These are phyloP conservation scores for Sugiyamaella valdiviana DNA, from an alignment of 805 yeast genomes.

Conservation along the genomic window DNA sequence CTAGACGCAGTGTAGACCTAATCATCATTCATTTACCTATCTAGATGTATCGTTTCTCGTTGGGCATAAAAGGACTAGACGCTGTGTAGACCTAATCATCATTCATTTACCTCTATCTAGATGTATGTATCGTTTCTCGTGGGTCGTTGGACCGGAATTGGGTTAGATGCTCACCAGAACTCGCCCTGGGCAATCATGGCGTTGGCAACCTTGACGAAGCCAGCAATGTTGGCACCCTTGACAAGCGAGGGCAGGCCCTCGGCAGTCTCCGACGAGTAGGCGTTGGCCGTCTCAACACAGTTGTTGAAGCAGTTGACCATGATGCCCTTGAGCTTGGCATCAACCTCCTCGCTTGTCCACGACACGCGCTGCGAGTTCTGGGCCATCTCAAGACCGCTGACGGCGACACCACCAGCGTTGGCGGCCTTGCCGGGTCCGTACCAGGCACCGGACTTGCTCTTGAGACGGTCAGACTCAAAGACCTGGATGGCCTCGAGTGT, in stretches of 20 bases:
- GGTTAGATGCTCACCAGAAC: conserved; percentile 33
- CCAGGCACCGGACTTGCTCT: conserved; percentile 57
- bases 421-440: conserved; percentile 99
- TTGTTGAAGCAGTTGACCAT: conserved; percentile 90
- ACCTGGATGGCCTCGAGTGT: conserved; percentile 94
- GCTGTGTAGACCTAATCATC: neutral
- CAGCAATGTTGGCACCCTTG: conserved; percentile 98
- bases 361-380: conserved; percentile 92
- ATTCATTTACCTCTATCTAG: neutral
- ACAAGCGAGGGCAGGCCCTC: conserved; percentile 85
- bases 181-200: conserved; percentile 99
- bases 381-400: conserved; percentile 98
- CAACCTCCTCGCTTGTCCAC: conserved; percentile 94
- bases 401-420: conserved; percentile 99
- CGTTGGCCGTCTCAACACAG: conserved; percentile 81
- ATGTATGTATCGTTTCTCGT: neutral
- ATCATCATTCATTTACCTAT: neutral
- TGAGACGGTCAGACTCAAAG: conserved; percentile 56
- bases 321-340: conserved; percentile 79
- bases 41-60: no score
- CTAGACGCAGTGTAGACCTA: neutral
- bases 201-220: conserved; percentile 96
- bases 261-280: conserved; percentile 65
- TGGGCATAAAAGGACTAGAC: no score
- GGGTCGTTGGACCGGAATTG: no score